A percentile compares a stretch with the other conserved stretches of the same genome.
Evolutionary conservation across 2,329 filamentous ascomycete genomes (phyloP).

Genomic region (Beauveria sp.): DNA sequence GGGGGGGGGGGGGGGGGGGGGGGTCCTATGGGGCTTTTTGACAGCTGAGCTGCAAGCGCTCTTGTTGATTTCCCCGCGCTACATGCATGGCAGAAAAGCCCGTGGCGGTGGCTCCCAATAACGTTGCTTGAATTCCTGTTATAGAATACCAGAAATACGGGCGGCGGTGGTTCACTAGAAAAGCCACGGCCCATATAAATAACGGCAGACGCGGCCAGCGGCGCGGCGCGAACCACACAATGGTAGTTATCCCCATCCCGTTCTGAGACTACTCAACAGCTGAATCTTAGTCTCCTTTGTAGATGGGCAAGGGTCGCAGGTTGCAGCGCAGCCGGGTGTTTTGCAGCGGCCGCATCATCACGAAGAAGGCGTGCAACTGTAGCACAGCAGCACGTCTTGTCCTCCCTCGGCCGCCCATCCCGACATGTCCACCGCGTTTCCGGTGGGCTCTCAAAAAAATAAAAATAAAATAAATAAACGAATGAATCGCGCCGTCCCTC

Average conservation of each 20-base stretch:
- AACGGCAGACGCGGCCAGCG: conserved; percentile 7
- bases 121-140: background rate
- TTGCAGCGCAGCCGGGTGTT: too few species aligned
- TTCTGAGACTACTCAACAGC: background rate
- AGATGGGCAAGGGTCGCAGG: background rate
- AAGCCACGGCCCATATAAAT: conserved; percentile 12
- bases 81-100: background rate
- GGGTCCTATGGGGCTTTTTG: too few species aligned
- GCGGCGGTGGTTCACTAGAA: background rate
- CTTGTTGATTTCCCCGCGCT: background rate
- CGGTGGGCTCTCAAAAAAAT: too few species aligned
- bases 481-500: too few species aligned
- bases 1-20: background rate
- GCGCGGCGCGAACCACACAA: conserved; percentile 8
- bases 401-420: too few species aligned
- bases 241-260: background rate
- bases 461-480: too few species aligned
- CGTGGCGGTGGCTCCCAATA: background rate
- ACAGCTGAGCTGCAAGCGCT: too few species aligned
- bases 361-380: too few species aligned
- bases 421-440: too few species aligned
- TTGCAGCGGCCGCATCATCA: too few species aligned
- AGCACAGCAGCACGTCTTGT: too few species aligned
- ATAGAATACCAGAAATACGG: background rate
- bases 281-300: background rate